Percentiles rank a stretch among this genome's conserved stretches.
Conservation (phyloP, 441 rosid genomes). For the Jatropha podagrica region DNA sequence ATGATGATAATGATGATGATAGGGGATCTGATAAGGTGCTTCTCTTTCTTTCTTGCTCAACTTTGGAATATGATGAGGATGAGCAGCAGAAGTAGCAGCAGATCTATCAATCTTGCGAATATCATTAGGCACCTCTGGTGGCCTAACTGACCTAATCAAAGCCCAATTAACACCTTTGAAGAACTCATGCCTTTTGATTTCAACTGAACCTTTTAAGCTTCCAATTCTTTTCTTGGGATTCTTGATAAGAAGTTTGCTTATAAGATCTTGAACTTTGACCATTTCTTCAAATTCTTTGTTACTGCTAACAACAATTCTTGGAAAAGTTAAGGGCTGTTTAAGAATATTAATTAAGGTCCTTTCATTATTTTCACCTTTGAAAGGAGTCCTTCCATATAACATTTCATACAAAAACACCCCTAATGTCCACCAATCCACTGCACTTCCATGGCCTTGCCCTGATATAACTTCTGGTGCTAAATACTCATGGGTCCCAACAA, state of each 20-base stretch:
- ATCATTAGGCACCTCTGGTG: conserved; percentile 72
- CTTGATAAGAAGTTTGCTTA: conserved; percentile 58
- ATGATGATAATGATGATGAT: conserved; percentile 60
- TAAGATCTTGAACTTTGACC: conserved; percentile 62
- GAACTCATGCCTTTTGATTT: conserved; percentile 75
- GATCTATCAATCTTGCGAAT: conserved; percentile 30
- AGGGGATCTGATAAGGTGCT: conserved; percentile 70
- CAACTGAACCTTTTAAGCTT: conserved; percentile 57
- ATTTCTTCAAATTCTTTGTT: conserved; percentile 48
- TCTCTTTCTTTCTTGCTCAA: conserved; percentile 71
- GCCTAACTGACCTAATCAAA: conserved; percentile 69
- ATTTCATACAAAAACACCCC: conserved; percentile 85
- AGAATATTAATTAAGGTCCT: conserved; percentile 77
- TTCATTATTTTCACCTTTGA: conserved; percentile 65
- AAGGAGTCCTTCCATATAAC: conserved; percentile 81
- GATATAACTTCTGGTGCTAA: conserved; percentile 74
- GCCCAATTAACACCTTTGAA: conserved; percentile 82
- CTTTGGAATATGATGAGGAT: conserved; percentile 39
- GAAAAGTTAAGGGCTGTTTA: conserved; percentile 69
- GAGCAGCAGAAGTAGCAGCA: conserved; percentile 33
- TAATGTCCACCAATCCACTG: conserved; percentile 96
- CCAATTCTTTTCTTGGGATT: conserved; percentile 74
- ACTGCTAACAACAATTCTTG: conserved; percentile 47
- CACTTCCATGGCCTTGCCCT: conserved; percentile 87
- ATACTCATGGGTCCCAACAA: conserved; percentile 50